A percentile compares a stretch with the other conserved stretches of the same genome.
Conservation (phyloP, 2,329 filamentous ascomycete species). For the Didymella lethalis region DNA sequence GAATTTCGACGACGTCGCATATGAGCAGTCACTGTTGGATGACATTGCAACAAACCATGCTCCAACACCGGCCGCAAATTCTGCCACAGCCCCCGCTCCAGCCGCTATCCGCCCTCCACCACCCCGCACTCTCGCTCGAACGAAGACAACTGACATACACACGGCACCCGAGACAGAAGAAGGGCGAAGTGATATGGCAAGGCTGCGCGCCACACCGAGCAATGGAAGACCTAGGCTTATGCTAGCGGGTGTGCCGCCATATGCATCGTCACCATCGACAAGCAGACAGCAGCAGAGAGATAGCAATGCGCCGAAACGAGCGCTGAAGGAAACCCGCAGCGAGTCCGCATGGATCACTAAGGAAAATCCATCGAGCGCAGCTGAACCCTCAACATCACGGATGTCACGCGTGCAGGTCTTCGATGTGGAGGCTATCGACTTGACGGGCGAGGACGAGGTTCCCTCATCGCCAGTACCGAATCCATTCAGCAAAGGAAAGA, state of each 20-base stretch:
- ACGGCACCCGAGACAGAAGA: slow-evolving; percentile 24
- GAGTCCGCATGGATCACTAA: slow-evolving; percentile 6
- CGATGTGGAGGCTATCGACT: slow-evolving; percentile 48
- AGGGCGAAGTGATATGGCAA: slow-evolving; percentile 51
- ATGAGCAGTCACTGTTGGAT: slow-evolving; percentile 20
- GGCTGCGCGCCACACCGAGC: slow-evolving; percentile 54
- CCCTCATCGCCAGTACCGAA: slow-evolving; percentile 30
- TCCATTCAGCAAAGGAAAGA: slow-evolving; percentile 42
- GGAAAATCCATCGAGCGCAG: slow-evolving; percentile 12
- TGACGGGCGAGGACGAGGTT: slow-evolving; percentile 42
- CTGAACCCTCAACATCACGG: slow-evolving; percentile 16
- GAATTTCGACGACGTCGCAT: slow-evolving; percentile 33
- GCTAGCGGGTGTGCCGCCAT: slow-evolving; percentile 35
- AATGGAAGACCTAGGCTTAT: slow-evolving; percentile 51
- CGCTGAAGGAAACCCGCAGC: slow-evolving; percentile 1
- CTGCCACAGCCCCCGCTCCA: slow-evolving; percentile 25
- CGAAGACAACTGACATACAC: slow-evolving; percentile 39
- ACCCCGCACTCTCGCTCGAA: slow-evolving; percentile 31
- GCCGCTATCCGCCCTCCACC: slow-evolving; percentile 27
- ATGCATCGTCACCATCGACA: slow-evolving; percentile 15
- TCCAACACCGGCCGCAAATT: slow-evolving; percentile 18
- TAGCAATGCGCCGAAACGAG: not conserved
- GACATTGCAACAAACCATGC: slow-evolving; percentile 34
- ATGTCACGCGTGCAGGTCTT: slow-evolving; percentile 24
- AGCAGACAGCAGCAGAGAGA: slow-evolving; percentile 14